Conservation (phyloP, 106 monocot genomes). For the Alisma plantagoaquatica region DNA sequence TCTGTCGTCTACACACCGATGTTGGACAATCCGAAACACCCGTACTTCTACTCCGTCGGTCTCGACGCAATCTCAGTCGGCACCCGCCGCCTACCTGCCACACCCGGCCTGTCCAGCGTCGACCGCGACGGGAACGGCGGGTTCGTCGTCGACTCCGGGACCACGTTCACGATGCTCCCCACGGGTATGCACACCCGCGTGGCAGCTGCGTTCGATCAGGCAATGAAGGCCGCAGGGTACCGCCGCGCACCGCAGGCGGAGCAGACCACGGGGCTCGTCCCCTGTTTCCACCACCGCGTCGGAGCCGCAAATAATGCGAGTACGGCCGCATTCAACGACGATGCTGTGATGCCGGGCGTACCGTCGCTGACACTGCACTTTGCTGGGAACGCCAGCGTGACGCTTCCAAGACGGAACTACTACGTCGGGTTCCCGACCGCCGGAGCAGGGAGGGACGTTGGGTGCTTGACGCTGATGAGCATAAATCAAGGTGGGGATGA, state of each 20-base stretch:
- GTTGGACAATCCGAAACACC: constrained; percentile 54
- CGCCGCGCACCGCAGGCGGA: constrained; percentile 30
- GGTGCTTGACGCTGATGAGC: constrained; percentile 54
- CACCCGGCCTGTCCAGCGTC: constrained; percentile 11
- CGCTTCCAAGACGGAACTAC: constrained; percentile 73
- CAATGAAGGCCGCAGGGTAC: constrained; percentile 40
- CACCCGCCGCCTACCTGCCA: constrained; percentile 18
- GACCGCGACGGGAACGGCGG: constrained; percentile 58
- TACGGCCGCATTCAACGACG: too few species aligned
- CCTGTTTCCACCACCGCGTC: constrained; percentile 35
- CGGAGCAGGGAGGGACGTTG: constrained; percentile 33
- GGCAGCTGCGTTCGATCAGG: constrained; percentile 26
- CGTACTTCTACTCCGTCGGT: constrained; percentile 76
- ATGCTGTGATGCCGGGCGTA: constrained; percentile 13
- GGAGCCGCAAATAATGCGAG: too few species aligned
- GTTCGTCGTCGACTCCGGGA: constrained; percentile 81
- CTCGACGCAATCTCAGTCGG: constrained; percentile 60
- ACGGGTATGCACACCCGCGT: constrained; percentile 16
- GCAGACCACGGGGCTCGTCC: constrained; percentile 41
- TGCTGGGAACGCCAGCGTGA: constrained; percentile 49
- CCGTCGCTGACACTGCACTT: constrained; percentile 57
- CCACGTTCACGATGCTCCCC: constrained; percentile 91
- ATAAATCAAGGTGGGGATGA: constrained; percentile 16
- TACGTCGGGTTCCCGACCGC: constrained; percentile 50
- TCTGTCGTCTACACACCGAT: constrained; percentile 65